These are phyloP conservation scores for Typha latifolia DNA, from an alignment of 176 grass and related monocot species.

Conservation along the genomic window DNA sequence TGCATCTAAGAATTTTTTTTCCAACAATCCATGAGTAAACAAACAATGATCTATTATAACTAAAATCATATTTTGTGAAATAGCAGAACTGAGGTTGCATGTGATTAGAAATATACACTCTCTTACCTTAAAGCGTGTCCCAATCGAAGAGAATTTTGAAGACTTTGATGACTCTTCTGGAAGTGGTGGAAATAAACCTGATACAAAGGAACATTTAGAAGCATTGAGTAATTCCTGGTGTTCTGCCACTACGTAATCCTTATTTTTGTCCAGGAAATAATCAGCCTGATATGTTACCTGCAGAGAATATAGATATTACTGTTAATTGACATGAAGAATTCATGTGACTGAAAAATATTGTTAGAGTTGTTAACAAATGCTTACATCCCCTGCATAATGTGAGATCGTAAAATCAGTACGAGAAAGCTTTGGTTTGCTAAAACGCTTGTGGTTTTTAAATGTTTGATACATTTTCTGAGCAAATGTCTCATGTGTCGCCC, in stretches of 20 bases:
- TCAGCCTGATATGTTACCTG: constrained; percentile 98
- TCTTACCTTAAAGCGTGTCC: constrained; percentile 83
- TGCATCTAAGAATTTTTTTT: constrained; percentile 48
- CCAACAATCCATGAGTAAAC: background rate
- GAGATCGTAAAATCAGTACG: constrained; percentile 85
- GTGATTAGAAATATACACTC: no score
- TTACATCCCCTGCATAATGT: constrained; percentile 96
- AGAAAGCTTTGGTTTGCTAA: constrained; percentile 90
- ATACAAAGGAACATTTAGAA: constrained; percentile 77
- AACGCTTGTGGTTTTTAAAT: constrained; percentile 66
- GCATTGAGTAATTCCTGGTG: constrained; percentile 79
- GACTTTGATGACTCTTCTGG: constrained; percentile 86
- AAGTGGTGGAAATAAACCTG: constrained; percentile 56
- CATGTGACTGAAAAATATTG: no score
- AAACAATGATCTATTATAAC: no score
- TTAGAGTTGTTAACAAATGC: background rate
- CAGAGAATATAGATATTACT: constrained; percentile 3
- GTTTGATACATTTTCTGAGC: constrained; percentile 92
- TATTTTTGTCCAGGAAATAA: constrained; percentile 94
- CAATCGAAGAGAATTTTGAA: constrained; percentile 99
- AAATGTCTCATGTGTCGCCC: constrained; percentile 87
- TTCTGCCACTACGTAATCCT: constrained; percentile 99
- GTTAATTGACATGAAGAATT: no score
- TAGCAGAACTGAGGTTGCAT: no score
- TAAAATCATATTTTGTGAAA: no score